These are phyloP conservation scores for Pyrus betulifolia DNA, from an alignment of 306 rosid genomes.

Conservation along the genomic window DNA sequence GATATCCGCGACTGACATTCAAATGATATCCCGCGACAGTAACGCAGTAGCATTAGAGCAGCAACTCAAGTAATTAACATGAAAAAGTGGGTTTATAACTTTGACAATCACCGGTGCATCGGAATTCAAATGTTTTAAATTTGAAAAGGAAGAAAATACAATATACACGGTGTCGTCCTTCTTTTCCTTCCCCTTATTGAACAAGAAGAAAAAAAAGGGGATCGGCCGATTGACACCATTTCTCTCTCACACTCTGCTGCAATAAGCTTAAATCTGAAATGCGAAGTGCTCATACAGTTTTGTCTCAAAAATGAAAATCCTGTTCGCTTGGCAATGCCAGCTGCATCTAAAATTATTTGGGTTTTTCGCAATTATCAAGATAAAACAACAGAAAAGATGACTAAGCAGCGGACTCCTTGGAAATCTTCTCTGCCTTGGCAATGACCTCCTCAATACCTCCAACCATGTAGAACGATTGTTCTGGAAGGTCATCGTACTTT, in stretches of 20 bases:
- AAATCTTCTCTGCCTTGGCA: slow-evolving; percentile 95
- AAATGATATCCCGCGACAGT: too few relatives aligned
- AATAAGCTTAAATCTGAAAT: slow-evolving; percentile 33
- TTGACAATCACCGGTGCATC: slow-evolving; percentile 28
- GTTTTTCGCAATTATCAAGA: slow-evolving; percentile 48
- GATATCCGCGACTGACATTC: too few relatives aligned
- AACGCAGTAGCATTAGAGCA: too few relatives aligned
- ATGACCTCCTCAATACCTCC: slow-evolving; percentile 95
- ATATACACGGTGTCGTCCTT: slow-evolving; percentile 32
- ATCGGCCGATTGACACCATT: slow-evolving; percentile 29
- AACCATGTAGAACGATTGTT: slow-evolving; percentile 95
- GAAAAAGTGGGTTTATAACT: background rate
- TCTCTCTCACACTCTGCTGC: slow-evolving; percentile 31
- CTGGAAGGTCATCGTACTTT: slow-evolving; percentile 82
- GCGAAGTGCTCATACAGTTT: slow-evolving; percentile 31
- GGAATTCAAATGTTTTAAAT: slow-evolving; percentile 18
- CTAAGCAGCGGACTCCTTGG: slow-evolving; percentile 76
- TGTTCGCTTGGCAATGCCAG: slow-evolving; percentile 59
- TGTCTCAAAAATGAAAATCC: slow-evolving; percentile 44
- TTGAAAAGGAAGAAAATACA: slow-evolving; percentile 18
- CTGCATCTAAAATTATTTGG: slow-evolving; percentile 56
- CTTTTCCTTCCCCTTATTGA: slow-evolving; percentile 54
- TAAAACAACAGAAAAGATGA: slow-evolving; percentile 2
- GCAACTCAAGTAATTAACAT: background rate
- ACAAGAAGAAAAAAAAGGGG: slow-evolving; percentile 23